Evolutionary conservation across 169 alveolate species (phyloP), one percentile per base, ranked within the genome.

Genomic region (Plasmodium gallinaceum): DNA sequence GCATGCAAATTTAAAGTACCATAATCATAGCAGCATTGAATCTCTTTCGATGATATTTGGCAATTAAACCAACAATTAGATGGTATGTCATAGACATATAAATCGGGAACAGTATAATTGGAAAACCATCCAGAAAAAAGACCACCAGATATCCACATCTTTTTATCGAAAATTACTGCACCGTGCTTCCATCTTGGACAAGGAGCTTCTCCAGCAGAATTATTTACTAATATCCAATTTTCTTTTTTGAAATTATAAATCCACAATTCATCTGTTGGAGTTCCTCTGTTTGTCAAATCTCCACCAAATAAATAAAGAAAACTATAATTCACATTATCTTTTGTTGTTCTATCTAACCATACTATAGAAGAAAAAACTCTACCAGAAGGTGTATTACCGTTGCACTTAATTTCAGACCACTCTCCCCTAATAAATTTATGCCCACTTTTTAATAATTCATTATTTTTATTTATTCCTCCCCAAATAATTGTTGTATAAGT

Each of bases 101-200:
- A 69, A 60, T 85, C 92, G 0, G 92, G 92, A 14, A 85, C 70
- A 48, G 76, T 43, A 85, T 85, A 85, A 70, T 68, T 85, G 18
- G 92, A 69, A 85, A 85, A 85, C 92, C 92, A 85, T 10, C 92
- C 92, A n/a, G 85, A 69, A 65, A 58, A 85, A 10, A 85, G n/a
- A 8, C 92, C 92, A 42, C 92, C 92, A 61, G 75, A 69, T 62
- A 85, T 70, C 92, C 92, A 85, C 92, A 85, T 85, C 22, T 85
- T 85, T 65, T 85, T 85, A 71, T 85, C 92, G 20, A 85, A 37
- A 70, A 85, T 85, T 42, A 71, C 92, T 69, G 92, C 85, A 7
- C 92, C 87, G 57, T 85, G 92, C 43, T 85, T 85, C 92, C 92
- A 85, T 51, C 92, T 85, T 57, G 92, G 75, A 52, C 92, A 85